Evolutionary conservation across 768 basidiomycete species (phyloP).

Genomic region (Neoboletus subvelutipes): DNA sequence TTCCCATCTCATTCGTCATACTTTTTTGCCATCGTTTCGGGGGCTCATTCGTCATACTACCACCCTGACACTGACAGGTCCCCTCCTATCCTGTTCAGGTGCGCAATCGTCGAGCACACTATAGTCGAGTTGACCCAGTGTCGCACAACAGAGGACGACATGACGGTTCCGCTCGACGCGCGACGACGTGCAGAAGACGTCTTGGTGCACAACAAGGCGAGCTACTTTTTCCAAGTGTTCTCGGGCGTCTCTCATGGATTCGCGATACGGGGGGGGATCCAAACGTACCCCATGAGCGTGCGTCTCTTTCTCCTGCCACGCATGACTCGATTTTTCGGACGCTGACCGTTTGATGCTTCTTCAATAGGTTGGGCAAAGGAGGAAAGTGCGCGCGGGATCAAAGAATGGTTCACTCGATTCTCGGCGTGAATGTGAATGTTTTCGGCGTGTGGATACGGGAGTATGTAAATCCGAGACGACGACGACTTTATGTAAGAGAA

Average conservation of each 20-base stretch:
- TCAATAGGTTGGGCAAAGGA: constrained; percentile 57
- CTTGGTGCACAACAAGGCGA: constrained; percentile 44
- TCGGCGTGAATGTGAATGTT: not conserved
- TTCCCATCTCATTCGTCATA: not conserved
- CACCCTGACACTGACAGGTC: too few species aligned
- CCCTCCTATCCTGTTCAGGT: too few species aligned
- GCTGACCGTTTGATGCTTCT: not conserved
- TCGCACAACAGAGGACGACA: constrained; percentile 49
- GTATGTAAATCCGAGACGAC: too few species aligned
- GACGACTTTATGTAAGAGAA: too few species aligned
- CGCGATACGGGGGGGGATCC: constrained; percentile 15
- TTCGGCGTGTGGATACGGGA: too few species aligned
- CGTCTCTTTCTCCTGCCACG: too few species aligned
- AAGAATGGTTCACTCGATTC: constrained; percentile 42
- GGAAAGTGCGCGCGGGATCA: constrained; percentile 48
- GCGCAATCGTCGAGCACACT: too few species aligned
- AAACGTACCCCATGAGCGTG: constrained; percentile 19
- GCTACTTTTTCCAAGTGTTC: constrained; percentile 57
- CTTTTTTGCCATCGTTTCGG: too few species aligned
- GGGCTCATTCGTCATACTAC: too few species aligned
- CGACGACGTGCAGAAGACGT: constrained; percentile 58
- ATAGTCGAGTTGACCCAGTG: too few species aligned
- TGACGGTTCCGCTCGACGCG: constrained; percentile 45
- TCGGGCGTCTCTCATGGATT: constrained; percentile 37
- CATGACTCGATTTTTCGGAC: too few species aligned